phyloP scores from a whole-genome alignment of 192 early-diverging fungal species.

The Coemansia sp. region DNA sequence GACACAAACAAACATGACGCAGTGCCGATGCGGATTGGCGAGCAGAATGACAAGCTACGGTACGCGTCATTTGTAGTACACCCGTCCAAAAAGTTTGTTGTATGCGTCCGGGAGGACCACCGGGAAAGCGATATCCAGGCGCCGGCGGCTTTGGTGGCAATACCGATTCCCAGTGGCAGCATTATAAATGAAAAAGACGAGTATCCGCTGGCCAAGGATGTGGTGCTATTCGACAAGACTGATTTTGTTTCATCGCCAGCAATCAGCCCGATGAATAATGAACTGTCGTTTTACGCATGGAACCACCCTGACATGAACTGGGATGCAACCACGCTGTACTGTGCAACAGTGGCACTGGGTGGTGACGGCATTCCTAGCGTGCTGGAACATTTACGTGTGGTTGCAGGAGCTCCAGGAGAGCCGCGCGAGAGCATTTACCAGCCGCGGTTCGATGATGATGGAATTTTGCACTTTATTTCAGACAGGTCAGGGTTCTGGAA shows the following conservation, averaged over 20 bases:
- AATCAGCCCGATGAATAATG: slow-evolving; percentile 49
- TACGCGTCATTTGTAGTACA: slow-evolving; percentile 70
- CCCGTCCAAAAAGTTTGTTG: slow-evolving; percentile 53
- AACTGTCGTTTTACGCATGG: slow-evolving; percentile 70
- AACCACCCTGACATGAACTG: slow-evolving; percentile 79
- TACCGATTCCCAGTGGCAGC: slow-evolving; percentile 35
- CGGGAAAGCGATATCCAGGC: slow-evolving; percentile 52
- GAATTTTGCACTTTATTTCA: slow-evolving; percentile 62
- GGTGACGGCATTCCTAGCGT: not conserved
- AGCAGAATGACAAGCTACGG: slow-evolving; percentile 50
- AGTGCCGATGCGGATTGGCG: slow-evolving; percentile 46
- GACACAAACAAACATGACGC: slow-evolving; percentile 16
- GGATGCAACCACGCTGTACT: slow-evolving; percentile 65
- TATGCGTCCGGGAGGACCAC: slow-evolving; percentile 74
- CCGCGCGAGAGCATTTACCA: slow-evolving; percentile 57
- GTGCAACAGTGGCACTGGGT: slow-evolving; percentile 29
- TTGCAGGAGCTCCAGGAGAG: slow-evolving; percentile 40
- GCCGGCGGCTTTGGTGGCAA: slow-evolving; percentile 57
- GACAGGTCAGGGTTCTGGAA: slow-evolving; percentile 78
- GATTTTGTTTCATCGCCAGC: slow-evolving; percentile 72
- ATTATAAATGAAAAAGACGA: slow-evolving; percentile 10
- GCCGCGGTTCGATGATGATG: slow-evolving; percentile 60
- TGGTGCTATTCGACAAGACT: slow-evolving; percentile 54
- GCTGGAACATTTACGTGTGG: slow-evolving; percentile 3
- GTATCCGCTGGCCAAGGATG: not conserved